Evolutionary conservation across 129 eudicot species (phyloP), one percentile per base, ranked within the genome.

Genomic region (Flaveria brownii): DNA sequence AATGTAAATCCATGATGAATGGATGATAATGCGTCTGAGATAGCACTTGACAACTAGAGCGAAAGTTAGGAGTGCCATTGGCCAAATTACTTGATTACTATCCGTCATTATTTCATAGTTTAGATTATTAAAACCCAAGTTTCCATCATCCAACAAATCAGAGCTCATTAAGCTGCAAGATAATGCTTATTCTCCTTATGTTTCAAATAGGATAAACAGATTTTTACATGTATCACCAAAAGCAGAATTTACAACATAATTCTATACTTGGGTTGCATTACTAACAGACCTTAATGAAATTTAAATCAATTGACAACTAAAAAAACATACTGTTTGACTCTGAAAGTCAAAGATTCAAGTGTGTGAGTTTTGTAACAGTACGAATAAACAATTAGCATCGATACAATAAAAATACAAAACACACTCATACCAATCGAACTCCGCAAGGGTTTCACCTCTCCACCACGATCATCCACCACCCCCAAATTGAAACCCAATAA

Each of bases 321-420:
- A 23, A 28, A 28, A 22, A 22, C 23, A 33, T 47, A 71, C 10
- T 4, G 70, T 47, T 78, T 70, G 43, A 71, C 46, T 61, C 20
- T 20, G 1, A 68, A 77, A 77, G 75, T 77, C 74, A 77, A 77
- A 67, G n/a, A 64, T 43, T 61, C 72, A 51, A 77, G 9, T 16
- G 5, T 12, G 3, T 4, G 16, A 6, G 1, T 57, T 20, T 0
- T 20, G 9, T 30, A 45, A 72, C 5, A 4, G 17, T 4, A 1
- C n/a, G 14, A 59, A 59, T 9, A 59, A 20, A 59, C 13, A 23
- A 60, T 23, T 23, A 23, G 28, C 39, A 60, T 26, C 66, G 1
- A 2, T 25, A 30, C n/a, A 9, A 52, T 26, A 0, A 9, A 54
- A 64, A 55, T 9, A 45, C 2, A 2, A 68, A 67, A 33, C 12